Evolutionary conservation across 2,329 filamentous ascomycete genomes (phyloP), one percentile per base, ranked within the genome.

Genomic region (Lachnellula subtilissima): DNA sequence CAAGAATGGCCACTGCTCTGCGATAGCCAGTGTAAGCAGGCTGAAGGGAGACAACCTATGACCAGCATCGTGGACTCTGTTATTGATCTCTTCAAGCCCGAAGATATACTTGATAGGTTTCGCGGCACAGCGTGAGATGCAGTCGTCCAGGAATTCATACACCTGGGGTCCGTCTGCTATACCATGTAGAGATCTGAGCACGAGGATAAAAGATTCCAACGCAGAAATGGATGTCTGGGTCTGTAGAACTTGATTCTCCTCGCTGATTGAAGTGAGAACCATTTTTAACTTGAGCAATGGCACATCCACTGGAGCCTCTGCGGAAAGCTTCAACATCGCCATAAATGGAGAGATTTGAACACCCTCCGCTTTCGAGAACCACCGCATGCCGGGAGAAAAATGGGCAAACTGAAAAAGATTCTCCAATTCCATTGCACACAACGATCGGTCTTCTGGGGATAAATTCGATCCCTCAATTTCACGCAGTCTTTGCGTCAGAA

Each of bases 101-200:
- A 94, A 88, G 28, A 94, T 83, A 66, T 96, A 93, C 68, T 91
- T 95, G 66, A 95, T 86, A 0, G 91, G 88, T 23, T 87, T 86
- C 55, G 81, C 85, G 15, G 86, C 85, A 63, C 89, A 89, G 23
- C 92, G 83, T 32, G 83, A 84, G 52, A 89, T 78, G 70, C 90
- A 95, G 60, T 95, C 91, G 67, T 97, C 92, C 25, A 97, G 70
- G 67, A 94, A 95, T 0, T 76, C 71, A 73, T 88, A 88, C 0
- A 91, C 68, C 0, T 68, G 63, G 14, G 75, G 71, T 62, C 78
- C 71, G 12, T 70, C 69, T 12, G 70, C 69, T 57, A 54, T 43
- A 58, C 54, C 52, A 25, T 68, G 65, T 5, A 65, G 56, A 9
- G 60, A 40, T 60, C 69, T 70, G 23, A 71, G 60, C 15, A 59